Percentiles rank a stretch among this genome's conserved stretches.
phyloP scores from a whole-genome alignment of 1,284 basidiomycete genomes.

The Gymnopus androsaceus region DNA sequence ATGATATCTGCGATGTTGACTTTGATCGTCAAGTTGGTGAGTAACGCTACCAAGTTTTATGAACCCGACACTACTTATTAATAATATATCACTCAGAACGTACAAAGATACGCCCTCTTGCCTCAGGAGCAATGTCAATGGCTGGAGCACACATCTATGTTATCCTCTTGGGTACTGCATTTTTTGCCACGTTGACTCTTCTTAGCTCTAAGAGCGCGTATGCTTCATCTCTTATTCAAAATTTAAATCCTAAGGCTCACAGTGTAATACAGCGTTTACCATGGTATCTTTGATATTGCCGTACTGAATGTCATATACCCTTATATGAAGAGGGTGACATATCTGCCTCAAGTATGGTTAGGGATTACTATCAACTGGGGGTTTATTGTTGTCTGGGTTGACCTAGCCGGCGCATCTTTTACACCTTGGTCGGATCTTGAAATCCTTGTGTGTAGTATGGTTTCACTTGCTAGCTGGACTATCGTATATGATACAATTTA shows the following conservation, averaged over 20 bases:
- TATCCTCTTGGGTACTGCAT: not conserved
- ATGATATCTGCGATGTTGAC: slow-evolving; percentile 54
- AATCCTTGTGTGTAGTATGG: slow-evolving; percentile 9
- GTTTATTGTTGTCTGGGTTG: slow-evolving; percentile 33
- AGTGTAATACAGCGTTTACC: not conserved
- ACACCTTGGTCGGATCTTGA: not conserved
- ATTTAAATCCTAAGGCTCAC: not conserved
- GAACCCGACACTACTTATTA: not conserved
- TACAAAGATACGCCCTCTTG: slow-evolving; percentile 9
- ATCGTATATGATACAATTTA: slow-evolving; percentile 62
- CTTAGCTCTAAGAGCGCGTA: not conserved
- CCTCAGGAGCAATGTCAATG: not conserved
- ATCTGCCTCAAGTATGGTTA: slow-evolving; percentile 72
- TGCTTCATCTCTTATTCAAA: not conserved
- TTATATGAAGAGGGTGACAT: slow-evolving; percentile 62
- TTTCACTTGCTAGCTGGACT: slow-evolving; percentile 42
- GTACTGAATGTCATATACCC: slow-evolving; percentile 45
- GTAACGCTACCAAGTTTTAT: not conserved
- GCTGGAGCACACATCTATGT: not conserved
- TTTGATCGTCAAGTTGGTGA: slow-evolving; percentile 51
- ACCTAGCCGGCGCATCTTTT: slow-evolving; percentile 25
- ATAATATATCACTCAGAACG: not conserved
- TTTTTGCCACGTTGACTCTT: not conserved
- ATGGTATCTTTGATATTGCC: not conserved
- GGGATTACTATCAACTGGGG: slow-evolving; percentile 36